Percentiles rank a stretch among this genome's conserved stretches.
phyloP scores from a whole-genome alignment of 2,329 filamentous ascomycete species.

The Apiospora hydei region DNA sequence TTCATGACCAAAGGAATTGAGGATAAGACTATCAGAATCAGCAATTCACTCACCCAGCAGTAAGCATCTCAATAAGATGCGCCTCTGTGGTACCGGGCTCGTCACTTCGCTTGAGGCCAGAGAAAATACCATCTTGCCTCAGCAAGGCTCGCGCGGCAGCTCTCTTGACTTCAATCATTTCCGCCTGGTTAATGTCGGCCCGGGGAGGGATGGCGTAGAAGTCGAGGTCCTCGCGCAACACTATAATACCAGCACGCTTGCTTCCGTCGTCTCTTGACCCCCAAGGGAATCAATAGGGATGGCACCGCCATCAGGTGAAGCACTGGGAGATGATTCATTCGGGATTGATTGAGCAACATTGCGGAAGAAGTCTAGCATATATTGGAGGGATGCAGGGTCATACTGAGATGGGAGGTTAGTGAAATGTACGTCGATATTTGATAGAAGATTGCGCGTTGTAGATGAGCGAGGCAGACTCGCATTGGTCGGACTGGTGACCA shows the following conservation, averaged over 20 bases:
- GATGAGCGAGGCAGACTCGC: conserved; percentile 32
- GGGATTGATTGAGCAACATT: conserved; percentile 96
- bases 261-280: conserved; percentile 63
- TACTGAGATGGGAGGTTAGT: conserved; percentile 70
- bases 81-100: conserved; percentile 97
- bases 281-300: conserved; percentile 75
- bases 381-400: conserved; percentile 93
- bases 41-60: conserved; percentile 77
- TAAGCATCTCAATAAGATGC: conserved; percentile 98
- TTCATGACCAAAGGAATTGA: background rate
- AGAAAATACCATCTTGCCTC: conserved; percentile 93
- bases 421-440: conserved; percentile 51
- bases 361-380: conserved; percentile 99
- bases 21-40: background rate
- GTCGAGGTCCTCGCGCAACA: conserved; percentile 92
- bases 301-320: conserved; percentile 67
- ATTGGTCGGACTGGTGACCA: conserved; percentile 29
- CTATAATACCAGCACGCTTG: conserved; percentile 96
- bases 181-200: conserved; percentile 80
- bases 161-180: conserved; percentile 97
- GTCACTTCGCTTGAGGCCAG: conserved; percentile 91
- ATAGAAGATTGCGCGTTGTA: conserved; percentile 43
- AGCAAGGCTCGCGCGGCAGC: conserved; percentile 88
- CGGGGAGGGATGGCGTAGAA: conserved; percentile 95
- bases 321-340: conserved; percentile 71